Percentiles rank a stretch among this genome's conserved stretches.
phyloP scores from a whole-genome alignment of 768 basidiomycete species.

The Crepidotus variabilis region DNA sequence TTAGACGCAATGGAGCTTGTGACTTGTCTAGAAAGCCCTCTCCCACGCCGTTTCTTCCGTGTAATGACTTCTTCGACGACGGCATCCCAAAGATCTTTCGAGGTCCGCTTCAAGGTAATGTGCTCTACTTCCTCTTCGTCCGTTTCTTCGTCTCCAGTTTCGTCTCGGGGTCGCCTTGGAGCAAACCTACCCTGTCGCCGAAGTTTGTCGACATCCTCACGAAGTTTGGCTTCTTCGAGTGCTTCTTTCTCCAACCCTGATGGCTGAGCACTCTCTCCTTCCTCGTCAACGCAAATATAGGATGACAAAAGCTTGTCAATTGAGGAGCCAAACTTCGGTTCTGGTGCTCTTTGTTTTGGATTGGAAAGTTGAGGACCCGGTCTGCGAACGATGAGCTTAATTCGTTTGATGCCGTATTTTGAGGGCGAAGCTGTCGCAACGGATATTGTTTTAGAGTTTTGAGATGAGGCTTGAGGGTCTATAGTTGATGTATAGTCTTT shows the following conservation, averaged over 20 bases:
- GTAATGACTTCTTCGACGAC: constrained; percentile 45
- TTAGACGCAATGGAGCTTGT: constrained; percentile 58
- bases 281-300: constrained; percentile 51
- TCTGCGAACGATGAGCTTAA: constrained; percentile 62
- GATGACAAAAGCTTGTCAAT: constrained; percentile 57
- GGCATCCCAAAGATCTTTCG: constrained; percentile 55
- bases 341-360: constrained; percentile 62
- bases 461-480: not conserved
- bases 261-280: constrained; percentile 34
- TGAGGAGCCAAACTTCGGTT: constrained; percentile 48
- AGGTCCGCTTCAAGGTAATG: constrained; percentile 27
- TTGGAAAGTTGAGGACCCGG: constrained; percentile 61
- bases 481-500: not conserved
- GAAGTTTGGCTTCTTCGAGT: constrained; percentile 27
- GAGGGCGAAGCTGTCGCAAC: constrained; percentile 14
- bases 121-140: constrained; percentile 15
- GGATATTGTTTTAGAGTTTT: not conserved
- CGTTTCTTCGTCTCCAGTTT: constrained; percentile 16
- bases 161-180: constrained; percentile 32
- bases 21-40: constrained; percentile 32
- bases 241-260: constrained; percentile 23
- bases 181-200: constrained; percentile 35
- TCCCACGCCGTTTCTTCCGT: constrained; percentile 21
- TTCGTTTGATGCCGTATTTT: constrained; percentile 50
- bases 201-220: constrained; percentile 29